phyloP scores from a whole-genome alignment of 768 basidiomycete species.

The Suillus variegatus region DNA sequence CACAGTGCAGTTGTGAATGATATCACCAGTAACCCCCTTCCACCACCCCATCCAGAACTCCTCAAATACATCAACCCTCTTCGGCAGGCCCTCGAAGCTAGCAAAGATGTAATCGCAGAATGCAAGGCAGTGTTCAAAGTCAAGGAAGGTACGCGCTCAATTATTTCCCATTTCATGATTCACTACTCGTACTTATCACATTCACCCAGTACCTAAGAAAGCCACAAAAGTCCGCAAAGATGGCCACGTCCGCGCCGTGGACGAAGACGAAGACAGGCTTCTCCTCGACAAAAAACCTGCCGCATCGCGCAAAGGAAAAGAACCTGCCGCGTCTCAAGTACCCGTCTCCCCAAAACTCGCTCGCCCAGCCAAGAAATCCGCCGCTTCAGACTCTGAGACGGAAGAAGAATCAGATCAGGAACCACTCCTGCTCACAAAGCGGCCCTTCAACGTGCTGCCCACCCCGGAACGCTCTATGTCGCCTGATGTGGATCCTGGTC shows the following conservation, averaged over 20 bases:
- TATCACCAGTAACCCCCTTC: conserved; percentile 70
- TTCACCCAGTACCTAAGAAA: conserved; percentile 60
- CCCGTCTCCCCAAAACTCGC: conserved; percentile 6
- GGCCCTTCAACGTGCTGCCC: conserved; percentile 35
- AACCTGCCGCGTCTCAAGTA: conserved; percentile 11
- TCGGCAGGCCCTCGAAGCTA: conserved; percentile 59
- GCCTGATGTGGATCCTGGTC: conserved; percentile 47
- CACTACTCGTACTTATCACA: background rate
- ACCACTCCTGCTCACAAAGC: conserved; percentile 16
- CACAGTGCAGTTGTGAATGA: conserved; percentile 82
- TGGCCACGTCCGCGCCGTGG: conserved; percentile 59
- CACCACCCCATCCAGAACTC: conserved; percentile 84
- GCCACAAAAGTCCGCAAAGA: conserved; percentile 58
- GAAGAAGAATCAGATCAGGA: conserved; percentile 42
- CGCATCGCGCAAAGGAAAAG: conserved; percentile 6
- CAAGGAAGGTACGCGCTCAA: conserved; percentile 59
- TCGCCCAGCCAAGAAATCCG: conserved; percentile 20
- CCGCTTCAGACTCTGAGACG: conserved; percentile 58
- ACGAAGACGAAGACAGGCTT: conserved; percentile 61
- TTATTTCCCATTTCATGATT: background rate
- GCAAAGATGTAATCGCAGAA: conserved; percentile 54
- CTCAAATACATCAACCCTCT: conserved; percentile 86
- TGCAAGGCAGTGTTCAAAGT: conserved; percentile 73
- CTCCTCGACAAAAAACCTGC: conserved; percentile 46
- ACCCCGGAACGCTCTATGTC: conserved; percentile 58